A percentile compares a stretch with the other conserved stretches of the same genome.
Conservation (phyloP, 495 filamentous ascomycete genomes). For the Penicillium simplicissimum region DNA sequence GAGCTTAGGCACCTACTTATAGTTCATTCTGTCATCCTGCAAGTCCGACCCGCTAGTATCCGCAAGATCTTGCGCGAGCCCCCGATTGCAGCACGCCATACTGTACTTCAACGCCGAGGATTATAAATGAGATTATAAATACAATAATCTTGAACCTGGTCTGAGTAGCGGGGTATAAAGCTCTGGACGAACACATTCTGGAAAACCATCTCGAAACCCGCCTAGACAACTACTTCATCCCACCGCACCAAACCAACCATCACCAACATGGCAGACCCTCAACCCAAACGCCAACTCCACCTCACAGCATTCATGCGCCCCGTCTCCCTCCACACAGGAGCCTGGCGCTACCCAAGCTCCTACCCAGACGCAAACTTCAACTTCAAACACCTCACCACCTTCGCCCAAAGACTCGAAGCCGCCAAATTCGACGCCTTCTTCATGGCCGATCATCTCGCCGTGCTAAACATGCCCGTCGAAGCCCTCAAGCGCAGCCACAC, state of each 20-base stretch:
- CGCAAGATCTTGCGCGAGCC: not conserved
- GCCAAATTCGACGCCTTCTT: constrained; percentile 65
- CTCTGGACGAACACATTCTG: not conserved
- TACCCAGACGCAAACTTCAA: constrained; percentile 62
- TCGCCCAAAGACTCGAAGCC: constrained; percentile 56
- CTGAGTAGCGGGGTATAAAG: constrained; percentile 1
- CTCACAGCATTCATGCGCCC: constrained; percentile 62
- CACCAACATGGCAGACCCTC: constrained; percentile 19
- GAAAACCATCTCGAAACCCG: no score
- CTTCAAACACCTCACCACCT: constrained; percentile 52
- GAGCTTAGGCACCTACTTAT: not conserved
- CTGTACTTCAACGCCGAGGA: not conserved
- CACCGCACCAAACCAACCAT: not conserved
- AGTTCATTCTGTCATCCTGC: not conserved
- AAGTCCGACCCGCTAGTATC: not conserved
- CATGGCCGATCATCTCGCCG: constrained; percentile 61
- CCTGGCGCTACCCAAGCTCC: constrained; percentile 57
- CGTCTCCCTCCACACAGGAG: constrained; percentile 56
- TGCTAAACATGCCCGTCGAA: constrained; percentile 59
- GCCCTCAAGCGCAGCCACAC: constrained; percentile 59
- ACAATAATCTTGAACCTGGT: not conserved
- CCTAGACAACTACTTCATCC: not conserved
- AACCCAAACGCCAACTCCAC: constrained; percentile 39
- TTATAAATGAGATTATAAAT: constrained; percentile 10
- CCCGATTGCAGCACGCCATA: constrained; percentile 5